Evolutionary conservation across 768 basidiomycete genomes (phyloP), one percentile per base, ranked within the genome.

Genomic region (Suillus americanus): DNA sequence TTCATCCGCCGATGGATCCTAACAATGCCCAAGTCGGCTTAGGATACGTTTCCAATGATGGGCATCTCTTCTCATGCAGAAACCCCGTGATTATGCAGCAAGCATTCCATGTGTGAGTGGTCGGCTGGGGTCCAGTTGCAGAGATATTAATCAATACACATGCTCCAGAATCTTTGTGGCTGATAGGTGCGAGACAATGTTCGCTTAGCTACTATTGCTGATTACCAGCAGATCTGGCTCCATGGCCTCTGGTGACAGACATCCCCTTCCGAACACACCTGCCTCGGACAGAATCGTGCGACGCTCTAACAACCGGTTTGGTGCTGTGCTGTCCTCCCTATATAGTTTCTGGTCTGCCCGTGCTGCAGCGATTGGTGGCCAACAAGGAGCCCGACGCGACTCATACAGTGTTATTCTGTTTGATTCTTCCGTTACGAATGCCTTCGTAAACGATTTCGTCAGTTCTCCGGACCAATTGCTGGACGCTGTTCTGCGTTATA

Each of bases 331-430:
- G 46, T 84, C 86, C 0, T 82, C 87, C 0, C 67, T 88, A 10
- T 71, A 85, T 61, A 75, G 77, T 18, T 89, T 89, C 70, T 89
- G 87, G 87, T 65, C 74, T 16, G 81, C 88, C 0, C 80, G 87
- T 3, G 76, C 79, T 13, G 73, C 78, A 16, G 80, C 81, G 3
- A 59, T 80, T 64, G 38, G 71, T 59, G 63, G 50, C 35, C 62
- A 69, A 6, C 73, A 74, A 51, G 70, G 70, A 16, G 71, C 68
- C 0, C 79, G 84, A 30, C 73, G 79, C 37, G 88, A 88, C 64
- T 78, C 87, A 1, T 89, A 89, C 65, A 86, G 83, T 7, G 77
- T 89, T 57, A 62, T 86, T 23, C 66, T 85, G 20, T 88, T 88
- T 66, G 66, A 82, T 51, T 37, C 71, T 12, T 5, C 1, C 0